Evolutionary conservation across 2,329 filamentous ascomycete species (phyloP).

Genomic region (Clonostachys rhizophaga): DNA sequence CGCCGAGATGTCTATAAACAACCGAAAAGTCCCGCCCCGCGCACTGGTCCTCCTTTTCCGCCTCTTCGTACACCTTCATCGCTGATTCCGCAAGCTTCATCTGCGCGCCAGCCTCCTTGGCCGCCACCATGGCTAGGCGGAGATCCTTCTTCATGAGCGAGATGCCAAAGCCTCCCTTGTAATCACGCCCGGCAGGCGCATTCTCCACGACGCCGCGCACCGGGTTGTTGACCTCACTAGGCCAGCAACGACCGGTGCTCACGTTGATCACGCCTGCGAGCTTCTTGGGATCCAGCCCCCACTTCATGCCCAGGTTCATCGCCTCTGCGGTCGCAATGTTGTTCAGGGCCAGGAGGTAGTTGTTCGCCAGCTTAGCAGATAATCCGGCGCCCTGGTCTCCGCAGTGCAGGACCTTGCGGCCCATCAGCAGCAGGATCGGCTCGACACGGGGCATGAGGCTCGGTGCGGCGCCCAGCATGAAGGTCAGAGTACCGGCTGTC

Average conservation of each 20-base stretch:
- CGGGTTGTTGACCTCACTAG: slow-evolving; percentile 92
- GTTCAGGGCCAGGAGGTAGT: slow-evolving; percentile 91
- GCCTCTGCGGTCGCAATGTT: slow-evolving; percentile 71
- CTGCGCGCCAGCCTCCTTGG: slow-evolving; percentile 59
- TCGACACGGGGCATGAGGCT: slow-evolving; percentile 60
- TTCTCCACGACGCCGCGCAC: slow-evolving; percentile 77
- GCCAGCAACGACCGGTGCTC: slow-evolving; percentile 94
- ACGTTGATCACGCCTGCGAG: slow-evolving; percentile 87
- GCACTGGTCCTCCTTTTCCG: slow-evolving; percentile 55
- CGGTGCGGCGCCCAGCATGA: slow-evolving; percentile 79
- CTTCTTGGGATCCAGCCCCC: slow-evolving; percentile 56
- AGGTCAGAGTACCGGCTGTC: slow-evolving; percentile 80
- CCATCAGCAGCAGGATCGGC: slow-evolving; percentile 74
- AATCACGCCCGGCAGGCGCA: slow-evolving; percentile 73
- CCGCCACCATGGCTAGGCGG: slow-evolving; percentile 66
- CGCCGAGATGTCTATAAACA: slow-evolving; percentile 67
- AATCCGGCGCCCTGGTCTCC: slow-evolving; percentile 81
- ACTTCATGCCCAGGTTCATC: slow-evolving; percentile 60
- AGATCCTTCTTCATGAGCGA: slow-evolving; percentile 79
- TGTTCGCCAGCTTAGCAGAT: slow-evolving; percentile 92
- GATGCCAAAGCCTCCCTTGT: slow-evolving; percentile 72
- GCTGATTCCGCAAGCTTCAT: slow-evolving; percentile 62
- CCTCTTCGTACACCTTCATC: slow-evolving; percentile 61
- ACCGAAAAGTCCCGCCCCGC: slow-evolving; percentile 77
- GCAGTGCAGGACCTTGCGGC: slow-evolving; percentile 79